Percentiles rank a stretch among this genome's conserved stretches.
Conservation (phyloP, 2,329 filamentous ascomycete species). For the Penicillium sp. region DNA sequence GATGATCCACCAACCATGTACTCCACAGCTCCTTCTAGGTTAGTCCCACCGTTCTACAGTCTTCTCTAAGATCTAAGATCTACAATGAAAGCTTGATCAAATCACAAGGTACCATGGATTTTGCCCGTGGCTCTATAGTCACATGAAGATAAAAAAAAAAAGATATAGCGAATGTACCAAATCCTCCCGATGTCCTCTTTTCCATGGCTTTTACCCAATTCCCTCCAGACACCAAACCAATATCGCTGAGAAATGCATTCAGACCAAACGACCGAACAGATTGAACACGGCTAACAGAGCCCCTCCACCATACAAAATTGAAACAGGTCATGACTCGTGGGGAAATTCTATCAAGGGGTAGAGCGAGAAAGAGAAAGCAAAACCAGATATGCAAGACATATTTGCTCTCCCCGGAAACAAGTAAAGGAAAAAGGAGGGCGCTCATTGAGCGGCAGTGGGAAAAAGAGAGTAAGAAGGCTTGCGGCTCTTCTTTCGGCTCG, state of each 20-base stretch:
- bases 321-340: conserved; percentile 30
- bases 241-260: conserved; percentile 30
- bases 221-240: conserved; percentile 27
- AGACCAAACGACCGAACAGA: conserved; percentile 17
- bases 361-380: conserved; percentile 16
- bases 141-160: conserved; percentile 6
- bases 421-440: conserved; percentile 2
- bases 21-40: background rate
- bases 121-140: conserved; percentile 13
- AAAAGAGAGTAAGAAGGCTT: conserved; percentile 48
- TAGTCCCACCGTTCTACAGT: background rate
- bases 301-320: conserved; percentile 9
- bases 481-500: conserved; percentile 36
- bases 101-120: background rate
- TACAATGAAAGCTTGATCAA: background rate
- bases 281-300: conserved; percentile 12
- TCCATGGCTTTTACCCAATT: conserved; percentile 17
- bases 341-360: conserved; percentile 15
- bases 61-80: background rate
- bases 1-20: conserved; percentile 5
- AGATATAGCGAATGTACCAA: conserved; percentile 21
- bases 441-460: conserved; percentile 26
- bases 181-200: conserved; percentile 18
- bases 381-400: conserved; percentile 12
- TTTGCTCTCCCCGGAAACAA: conserved; percentile 8